A percentile compares a stretch with the other conserved stretches of the same genome.
Evolutionary conservation across 352 stramenopile genomes (phyloP).

Genomic region (Aphanomyces astaci): DNA sequence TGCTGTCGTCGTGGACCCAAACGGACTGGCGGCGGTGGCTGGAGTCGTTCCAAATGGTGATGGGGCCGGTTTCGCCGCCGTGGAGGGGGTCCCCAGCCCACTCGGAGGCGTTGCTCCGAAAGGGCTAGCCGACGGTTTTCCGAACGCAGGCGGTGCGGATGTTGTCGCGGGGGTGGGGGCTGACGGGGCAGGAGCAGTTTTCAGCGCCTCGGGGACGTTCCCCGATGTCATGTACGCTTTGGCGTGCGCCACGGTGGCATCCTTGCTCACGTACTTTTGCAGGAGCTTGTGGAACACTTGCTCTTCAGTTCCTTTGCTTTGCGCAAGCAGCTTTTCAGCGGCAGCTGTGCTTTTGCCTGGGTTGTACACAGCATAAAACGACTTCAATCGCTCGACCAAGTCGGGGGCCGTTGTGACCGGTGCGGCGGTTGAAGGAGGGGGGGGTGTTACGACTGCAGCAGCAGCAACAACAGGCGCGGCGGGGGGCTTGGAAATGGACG

Average conservation of each 20-base stretch:
- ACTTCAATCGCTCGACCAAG: conserved; percentile 3
- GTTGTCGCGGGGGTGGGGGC: background rate
- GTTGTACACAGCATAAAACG: conserved; percentile 7
- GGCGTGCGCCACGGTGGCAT: background rate
- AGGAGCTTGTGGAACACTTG: conserved; percentile 13
- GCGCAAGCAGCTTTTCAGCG: background rate
- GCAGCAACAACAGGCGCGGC: background rate
- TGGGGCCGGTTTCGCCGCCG: background rate
- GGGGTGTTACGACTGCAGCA: background rate
- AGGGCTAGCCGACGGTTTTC: too few relatives aligned
- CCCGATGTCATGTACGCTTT: conserved; percentile 7
- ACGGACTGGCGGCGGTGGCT: background rate
- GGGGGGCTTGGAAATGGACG: background rate
- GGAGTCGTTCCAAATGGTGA: conserved; percentile 23
- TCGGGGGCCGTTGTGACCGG: background rate
- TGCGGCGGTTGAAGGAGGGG: background rate
- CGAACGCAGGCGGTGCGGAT: background rate
- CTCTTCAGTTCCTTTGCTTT: background rate
- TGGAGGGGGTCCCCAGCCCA: conserved; percentile 5
- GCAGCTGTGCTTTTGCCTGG: background rate
- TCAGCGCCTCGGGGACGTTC: background rate
- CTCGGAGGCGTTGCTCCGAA: too few relatives aligned
- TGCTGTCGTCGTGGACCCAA: conserved; percentile 1
- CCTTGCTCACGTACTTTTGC: background rate
- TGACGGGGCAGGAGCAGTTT: background rate